Base-by-base conservation (phyloP, 1,284 basidiomycete species). In the Sanghuangporus baumii region DNA sequence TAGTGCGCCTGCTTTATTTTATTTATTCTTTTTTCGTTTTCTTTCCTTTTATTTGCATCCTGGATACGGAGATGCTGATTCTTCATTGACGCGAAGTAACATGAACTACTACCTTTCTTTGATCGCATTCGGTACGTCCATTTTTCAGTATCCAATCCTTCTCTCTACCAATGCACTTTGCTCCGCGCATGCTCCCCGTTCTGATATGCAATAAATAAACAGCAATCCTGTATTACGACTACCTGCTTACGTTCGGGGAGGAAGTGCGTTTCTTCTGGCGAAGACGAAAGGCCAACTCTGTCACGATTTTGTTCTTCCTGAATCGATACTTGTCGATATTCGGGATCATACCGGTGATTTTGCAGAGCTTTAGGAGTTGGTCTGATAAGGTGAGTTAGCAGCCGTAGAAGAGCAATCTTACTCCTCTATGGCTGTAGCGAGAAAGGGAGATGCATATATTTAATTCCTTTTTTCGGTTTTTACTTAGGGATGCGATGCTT, bases 151-250 rank as follows among this genome's bases (percentile, higher is more conserved):
- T n/a, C 16, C 43, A 6, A n/a, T 46, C 26, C 2, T 4, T 31
- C 26, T 31, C 26, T 31, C 26, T 26, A 5, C 2, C 26, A 31
- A 18, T 52, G 14, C 14, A 12, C 2, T 20, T 50, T 11, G 20
- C 26, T 11, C 37, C 18, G 6, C 38, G 20, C 16, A 18, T 9
- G 34, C 7, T 47, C 6, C 23, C 12, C 11, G 20, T 16, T 14
- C 20, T 37, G 26, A 14, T 11, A 20, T 40, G 31, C 55, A 20
- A 16, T 18, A 1, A 18, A n/a, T 12, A 26, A 26, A n/a, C 26
- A 65, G 64, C 61, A 14, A 57, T 65, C 52, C 16, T 65, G 16
- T 65, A 65, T 56, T 62, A 65, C 54, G 64, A 65, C 52, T 65
- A 62, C 43, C 20, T 62, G 6, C 20, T 65, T 40, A 65, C 61